Conservation (phyloP, 2,329 filamentous ascomycete species). For the Madurella fahalii region DNA sequence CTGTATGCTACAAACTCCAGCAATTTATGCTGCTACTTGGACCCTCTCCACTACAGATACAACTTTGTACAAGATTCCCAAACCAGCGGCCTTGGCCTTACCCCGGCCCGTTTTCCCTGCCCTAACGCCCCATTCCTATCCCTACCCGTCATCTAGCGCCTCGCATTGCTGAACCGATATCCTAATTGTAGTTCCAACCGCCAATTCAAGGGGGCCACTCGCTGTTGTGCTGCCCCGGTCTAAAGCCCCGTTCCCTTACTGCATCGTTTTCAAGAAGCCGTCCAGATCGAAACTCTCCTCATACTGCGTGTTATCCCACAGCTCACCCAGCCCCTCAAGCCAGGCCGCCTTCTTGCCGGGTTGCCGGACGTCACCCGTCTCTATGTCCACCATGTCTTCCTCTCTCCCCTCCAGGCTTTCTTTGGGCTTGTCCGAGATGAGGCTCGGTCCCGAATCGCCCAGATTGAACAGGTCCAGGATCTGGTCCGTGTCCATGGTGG, state of each 20-base stretch:
- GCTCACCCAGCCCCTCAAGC: slow-evolving; percentile 88
- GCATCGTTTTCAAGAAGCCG: slow-evolving; percentile 93
- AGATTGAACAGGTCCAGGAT: slow-evolving; percentile 95
- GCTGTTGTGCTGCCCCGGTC: not conserved
- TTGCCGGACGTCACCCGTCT: slow-evolving; percentile 85
- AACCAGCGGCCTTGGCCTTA: not conserved
- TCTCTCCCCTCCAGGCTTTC: slow-evolving; percentile 59
- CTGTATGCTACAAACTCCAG: not conserved
- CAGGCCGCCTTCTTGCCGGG: slow-evolving; percentile 92
- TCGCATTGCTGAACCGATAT: not conserved
- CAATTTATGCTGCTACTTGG: not conserved
- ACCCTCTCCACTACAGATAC: not conserved
- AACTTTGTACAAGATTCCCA: not conserved
- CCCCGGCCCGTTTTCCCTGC: not conserved
- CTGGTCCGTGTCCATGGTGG: slow-evolving; percentile 97
- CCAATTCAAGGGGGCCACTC: not conserved
- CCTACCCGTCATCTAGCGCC: not conserved
- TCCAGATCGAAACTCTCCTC: slow-evolving; percentile 97
- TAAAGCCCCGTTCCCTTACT: slow-evolving; percentile 34
- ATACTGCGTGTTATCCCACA: slow-evolving; percentile 97
- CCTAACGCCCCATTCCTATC: not conserved
- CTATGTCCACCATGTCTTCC: slow-evolving; percentile 88
- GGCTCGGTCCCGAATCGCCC: slow-evolving; percentile 67
- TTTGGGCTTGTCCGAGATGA: slow-evolving; percentile 58
- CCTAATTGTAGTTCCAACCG: not conserved